phyloP scores from a whole-genome alignment of 1,284 basidiomycete species.

The Ceratorhiza oryzae-sativae region DNA sequence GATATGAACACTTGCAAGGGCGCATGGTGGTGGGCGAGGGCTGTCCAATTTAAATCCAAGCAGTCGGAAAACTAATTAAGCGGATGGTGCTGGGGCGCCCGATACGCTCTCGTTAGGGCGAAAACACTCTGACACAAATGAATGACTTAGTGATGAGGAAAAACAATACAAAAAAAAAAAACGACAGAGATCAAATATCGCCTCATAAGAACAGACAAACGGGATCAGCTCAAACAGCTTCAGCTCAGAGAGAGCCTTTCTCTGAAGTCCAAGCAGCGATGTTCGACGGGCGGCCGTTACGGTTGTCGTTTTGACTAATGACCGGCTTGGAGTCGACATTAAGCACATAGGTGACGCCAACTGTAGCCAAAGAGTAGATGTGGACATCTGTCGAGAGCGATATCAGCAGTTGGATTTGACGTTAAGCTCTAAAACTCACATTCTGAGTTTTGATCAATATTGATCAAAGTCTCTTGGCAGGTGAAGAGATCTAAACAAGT shows the following conservation, averaged over 20 bases:
- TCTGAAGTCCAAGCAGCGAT: constrained; percentile 28
- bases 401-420: constrained; percentile 58
- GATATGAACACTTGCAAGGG: too few relatives aligned
- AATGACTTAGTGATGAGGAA: too few relatives aligned
- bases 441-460: constrained; percentile 63
- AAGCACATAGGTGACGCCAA: constrained; percentile 64
- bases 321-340: constrained; percentile 62
- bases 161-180: too few relatives aligned
- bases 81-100: too few relatives aligned
- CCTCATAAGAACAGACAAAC: too few relatives aligned
- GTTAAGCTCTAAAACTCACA: constrained; percentile 40
- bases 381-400: constrained; percentile 58
- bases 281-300: constrained; percentile 55
- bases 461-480: constrained; percentile 68
- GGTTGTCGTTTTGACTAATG: constrained; percentile 59
- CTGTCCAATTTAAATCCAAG: too few relatives aligned
- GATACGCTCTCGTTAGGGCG: too few relatives aligned
- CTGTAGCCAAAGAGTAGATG: constrained; percentile 69
- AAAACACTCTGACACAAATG: too few relatives aligned
- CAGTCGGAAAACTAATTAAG: too few relatives aligned
- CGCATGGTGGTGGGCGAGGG: too few relatives aligned
- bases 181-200: too few relatives aligned
- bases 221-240: too few relatives aligned
- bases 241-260: constrained; percentile 1
- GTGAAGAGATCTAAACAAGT: constrained; percentile 57